These are phyloP conservation scores for Hordeum vulgare DNA, from an alignment of 176 grass and related monocot genomes.

Conservation along the genomic window DNA sequence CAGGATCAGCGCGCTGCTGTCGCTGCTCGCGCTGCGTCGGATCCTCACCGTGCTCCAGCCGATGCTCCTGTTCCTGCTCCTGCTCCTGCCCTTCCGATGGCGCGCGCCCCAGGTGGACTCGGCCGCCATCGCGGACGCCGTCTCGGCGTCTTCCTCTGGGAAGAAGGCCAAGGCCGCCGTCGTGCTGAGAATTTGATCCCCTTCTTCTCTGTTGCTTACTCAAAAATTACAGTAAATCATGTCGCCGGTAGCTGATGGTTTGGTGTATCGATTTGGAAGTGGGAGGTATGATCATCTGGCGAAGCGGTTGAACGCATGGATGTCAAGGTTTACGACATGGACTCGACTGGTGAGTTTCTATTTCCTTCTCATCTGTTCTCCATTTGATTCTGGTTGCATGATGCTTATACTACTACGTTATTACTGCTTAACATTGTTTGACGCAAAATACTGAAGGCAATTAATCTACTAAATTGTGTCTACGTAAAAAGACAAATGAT, in stretches of 20 bases:
- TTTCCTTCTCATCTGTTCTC: neutral
- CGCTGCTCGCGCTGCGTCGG: conserved; percentile 50
- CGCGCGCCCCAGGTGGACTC: conserved; percentile 1
- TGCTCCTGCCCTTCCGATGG: conserved; percentile 54
- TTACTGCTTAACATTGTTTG: too few species aligned
- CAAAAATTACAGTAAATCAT: neutral
- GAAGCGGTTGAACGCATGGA: conserved; percentile 68
- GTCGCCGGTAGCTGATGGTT: conserved; percentile 8
- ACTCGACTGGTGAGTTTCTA: conserved; percentile 75
- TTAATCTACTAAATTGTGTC: too few species aligned
- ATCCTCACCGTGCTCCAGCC: too few species aligned
- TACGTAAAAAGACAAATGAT: too few species aligned
- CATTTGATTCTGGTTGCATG: neutral
- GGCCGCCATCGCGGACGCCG: neutral
- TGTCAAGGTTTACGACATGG: conserved; percentile 89
- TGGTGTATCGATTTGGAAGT: conserved; percentile 41
- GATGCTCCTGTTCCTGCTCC: conserved; percentile 38
- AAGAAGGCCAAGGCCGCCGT: conserved; percentile 49
- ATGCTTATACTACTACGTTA: too few species aligned
- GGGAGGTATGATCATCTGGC: conserved; percentile 83
- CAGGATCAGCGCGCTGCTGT: conserved; percentile 53
- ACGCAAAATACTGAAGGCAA: too few species aligned
- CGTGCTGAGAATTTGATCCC: conserved; percentile 25
- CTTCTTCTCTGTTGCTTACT: too few species aligned
- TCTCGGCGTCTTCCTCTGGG: neutral